Conservation (phyloP, 257 asterid species). For the Osmanthus fragrans region DNA sequence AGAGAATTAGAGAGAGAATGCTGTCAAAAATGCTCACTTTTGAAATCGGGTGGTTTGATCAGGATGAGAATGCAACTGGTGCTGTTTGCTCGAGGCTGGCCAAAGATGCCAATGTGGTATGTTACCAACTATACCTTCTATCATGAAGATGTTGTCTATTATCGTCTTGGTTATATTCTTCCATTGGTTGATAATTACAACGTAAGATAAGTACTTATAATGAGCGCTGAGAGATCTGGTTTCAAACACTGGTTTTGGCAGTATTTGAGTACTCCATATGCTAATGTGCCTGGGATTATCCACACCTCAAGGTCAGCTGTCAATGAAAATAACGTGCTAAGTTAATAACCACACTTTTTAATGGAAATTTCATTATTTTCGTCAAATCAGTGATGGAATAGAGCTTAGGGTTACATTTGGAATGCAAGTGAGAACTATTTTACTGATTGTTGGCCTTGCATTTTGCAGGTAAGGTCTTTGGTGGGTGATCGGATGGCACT, state of each 20-base stretch:
- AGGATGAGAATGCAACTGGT: conserved; percentile 74
- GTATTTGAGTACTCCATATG: neutral
- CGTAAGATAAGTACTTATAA: neutral
- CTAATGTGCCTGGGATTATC: neutral
- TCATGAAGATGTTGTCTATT: neutral
- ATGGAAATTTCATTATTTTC: neutral
- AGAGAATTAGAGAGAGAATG: conserved; percentile 82
- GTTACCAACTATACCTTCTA: conserved; percentile 6
- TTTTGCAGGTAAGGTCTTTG: conserved; percentile 73
- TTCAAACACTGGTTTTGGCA: neutral
- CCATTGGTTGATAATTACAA: neutral
- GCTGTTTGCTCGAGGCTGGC: conserved; percentile 85
- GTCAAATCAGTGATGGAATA: neutral
- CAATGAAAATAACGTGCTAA: neutral
- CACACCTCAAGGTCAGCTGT: neutral
- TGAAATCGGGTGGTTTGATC: conserved; percentile 92
- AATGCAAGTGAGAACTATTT: neutral
- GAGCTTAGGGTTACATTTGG: neutral
- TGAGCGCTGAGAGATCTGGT: neutral
- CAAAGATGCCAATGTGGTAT: conserved; percentile 92
- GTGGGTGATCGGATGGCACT: conserved; percentile 90
- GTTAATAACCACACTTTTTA: neutral
- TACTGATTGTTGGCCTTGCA: neutral
- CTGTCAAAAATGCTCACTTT: conserved; percentile 85
- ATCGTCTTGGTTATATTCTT: neutral